Conservation (phyloP, 352 stramenopile genomes). For the Phytopythium vexans region DNA sequence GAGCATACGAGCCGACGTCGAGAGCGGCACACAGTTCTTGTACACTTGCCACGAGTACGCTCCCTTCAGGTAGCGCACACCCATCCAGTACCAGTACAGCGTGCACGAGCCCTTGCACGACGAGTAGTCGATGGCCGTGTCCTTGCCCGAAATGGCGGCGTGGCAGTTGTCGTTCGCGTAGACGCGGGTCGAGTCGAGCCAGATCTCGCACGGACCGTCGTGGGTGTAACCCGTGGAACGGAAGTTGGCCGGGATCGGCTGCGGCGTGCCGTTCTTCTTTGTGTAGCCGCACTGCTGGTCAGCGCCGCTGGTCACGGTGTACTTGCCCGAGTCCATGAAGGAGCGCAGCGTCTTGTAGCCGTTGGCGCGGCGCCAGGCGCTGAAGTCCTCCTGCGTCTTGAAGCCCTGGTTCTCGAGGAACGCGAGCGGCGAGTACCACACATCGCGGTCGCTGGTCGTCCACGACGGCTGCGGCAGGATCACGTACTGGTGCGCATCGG, state of each 20-base stretch:
- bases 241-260: conserved; percentile 32
- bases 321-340: conserved; percentile 38
- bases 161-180: conserved; percentile 35
- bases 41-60: conserved; percentile 59
- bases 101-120: conserved; percentile 34
- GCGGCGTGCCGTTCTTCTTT: conserved; percentile 14
- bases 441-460: conserved; percentile 25
- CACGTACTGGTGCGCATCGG: conserved; percentile 31
- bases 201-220: conserved; percentile 41
- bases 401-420: conserved; percentile 49
- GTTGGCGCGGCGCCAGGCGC: conserved; percentile 28
- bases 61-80: conserved; percentile 39
- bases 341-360: conserved; percentile 35
- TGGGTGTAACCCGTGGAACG: conserved; percentile 48
- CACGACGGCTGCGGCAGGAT: conserved; percentile 35
- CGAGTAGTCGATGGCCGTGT: conserved; percentile 35
- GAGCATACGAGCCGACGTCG: conserved; percentile 12
- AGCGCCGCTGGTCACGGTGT: conserved; percentile 26
- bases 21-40: conserved; percentile 39
- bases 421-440: conserved; percentile 37
- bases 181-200: conserved; percentile 35
- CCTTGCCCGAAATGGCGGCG: conserved; percentile 27
- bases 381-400: conserved; percentile 38
- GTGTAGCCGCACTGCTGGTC: conserved; percentile 38
- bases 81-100: conserved; percentile 42